Conservation (phyloP, 192 early-diverging fungal genomes). For the Piromyces sp. region DNA sequence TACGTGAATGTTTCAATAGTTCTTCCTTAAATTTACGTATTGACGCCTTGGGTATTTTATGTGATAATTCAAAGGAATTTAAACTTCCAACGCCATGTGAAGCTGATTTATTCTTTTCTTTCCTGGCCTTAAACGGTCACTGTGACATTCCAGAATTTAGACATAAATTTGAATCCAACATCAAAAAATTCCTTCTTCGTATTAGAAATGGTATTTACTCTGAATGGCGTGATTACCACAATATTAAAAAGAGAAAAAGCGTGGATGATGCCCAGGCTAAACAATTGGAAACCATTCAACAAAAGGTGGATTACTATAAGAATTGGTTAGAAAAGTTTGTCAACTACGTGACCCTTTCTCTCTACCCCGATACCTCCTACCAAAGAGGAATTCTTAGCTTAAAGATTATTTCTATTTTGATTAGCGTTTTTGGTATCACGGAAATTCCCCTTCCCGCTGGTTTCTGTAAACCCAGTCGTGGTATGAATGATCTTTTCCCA, state of each 20-base stretch:
- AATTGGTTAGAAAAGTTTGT: background rate
- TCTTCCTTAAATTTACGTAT: background rate
- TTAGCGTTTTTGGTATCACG: slow-evolving; percentile 30
- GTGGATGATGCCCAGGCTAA: background rate
- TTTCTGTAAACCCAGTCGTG: slow-evolving; percentile 13
- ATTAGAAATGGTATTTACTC: background rate
- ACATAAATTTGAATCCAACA: background rate
- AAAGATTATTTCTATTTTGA: slow-evolving; percentile 23
- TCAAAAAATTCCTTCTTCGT: background rate
- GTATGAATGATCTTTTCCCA: slow-evolving; percentile 23
- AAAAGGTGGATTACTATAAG: background rate
- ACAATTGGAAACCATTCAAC: background rate
- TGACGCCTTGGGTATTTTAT: background rate
- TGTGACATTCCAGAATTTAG: background rate
- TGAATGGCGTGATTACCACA: background rate
- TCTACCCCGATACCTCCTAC: slow-evolving; percentile 62
- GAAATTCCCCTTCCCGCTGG: slow-evolving; percentile 24
- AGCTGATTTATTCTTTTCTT: background rate
- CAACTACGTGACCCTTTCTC: slow-evolving; percentile 4
- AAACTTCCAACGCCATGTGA: background rate
- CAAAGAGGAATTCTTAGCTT: slow-evolving; percentile 47
- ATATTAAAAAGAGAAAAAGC: background rate
- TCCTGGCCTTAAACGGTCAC: background rate
- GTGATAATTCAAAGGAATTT: background rate
- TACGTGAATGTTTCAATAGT: background rate